Evolutionary conservation across 2,329 filamentous ascomycete species (phyloP), one percentile per base, ranked within the genome.

Genomic region (Sporothrix inflata): DNA sequence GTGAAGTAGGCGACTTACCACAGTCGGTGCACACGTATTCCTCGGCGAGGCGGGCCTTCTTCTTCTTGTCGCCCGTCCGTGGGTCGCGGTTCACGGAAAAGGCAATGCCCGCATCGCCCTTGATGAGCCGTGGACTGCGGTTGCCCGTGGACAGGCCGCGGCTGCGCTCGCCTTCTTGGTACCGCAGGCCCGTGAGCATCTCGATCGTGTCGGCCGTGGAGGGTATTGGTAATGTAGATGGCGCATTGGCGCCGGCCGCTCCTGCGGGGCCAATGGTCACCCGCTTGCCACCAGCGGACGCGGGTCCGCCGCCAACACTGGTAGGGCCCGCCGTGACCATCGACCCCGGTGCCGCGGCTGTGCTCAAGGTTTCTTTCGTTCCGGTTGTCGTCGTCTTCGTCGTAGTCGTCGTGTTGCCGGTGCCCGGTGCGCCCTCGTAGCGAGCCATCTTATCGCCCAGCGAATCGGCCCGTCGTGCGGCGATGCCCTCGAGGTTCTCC

Each of bases 21-120:
- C 95, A 98, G 80, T 98, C 95, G 1, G 93, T 95, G 81, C 95
- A 98, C 49, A 97, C 93, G 79, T 98, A 98, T 84, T 98, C 94
- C 78, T 97, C 90, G 1, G 88, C 87, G 30, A 89, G 86, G 80
- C 97, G 97, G 63, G 93, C 84, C 80, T 97, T 97, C 84, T 92
- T 92, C 85, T 97, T 97, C 81, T 97, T 94, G 74, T 94, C 91
- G 0, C 88, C 90, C 14, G 86, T 86, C 66, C 91, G 85, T 16
- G 87, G 86, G 73, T 96, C 93, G 74, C 94, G 89, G 75, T 97
- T 94, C 45, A 92, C 83, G 0, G 93, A 89, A 69, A 97, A 96
- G 8, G 92, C 91, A 74, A 97, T 95, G 67, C 94, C 94, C 9
- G 89, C 93, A 79, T 97, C 94, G 69, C 93, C 94, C 76, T 93